Evolutionary conservation across 1,284 basidiomycete species (phyloP), one percentile per base, ranked within the genome.

Genomic region (Prillingera fragicola): DNA sequence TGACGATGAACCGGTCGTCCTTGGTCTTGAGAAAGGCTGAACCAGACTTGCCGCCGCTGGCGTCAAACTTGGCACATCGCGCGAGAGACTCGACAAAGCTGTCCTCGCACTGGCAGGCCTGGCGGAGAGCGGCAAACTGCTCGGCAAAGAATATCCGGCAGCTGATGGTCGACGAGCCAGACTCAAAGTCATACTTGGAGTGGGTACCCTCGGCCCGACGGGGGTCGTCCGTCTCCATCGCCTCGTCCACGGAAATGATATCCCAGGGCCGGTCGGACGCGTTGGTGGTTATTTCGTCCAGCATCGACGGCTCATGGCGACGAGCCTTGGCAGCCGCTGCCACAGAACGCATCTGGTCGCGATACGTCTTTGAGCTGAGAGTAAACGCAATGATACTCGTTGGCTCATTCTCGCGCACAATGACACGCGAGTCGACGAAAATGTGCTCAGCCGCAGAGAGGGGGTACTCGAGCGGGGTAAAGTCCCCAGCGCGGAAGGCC

Each of bases 1-100:
- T 99, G 36, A 95, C 89, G 55, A 99, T 92, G 74, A 98, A 94
- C 4, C 95, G 88, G 65, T 97, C 91, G 66, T 99, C 95, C 75
- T 83, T 78, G 9, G 90, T 95, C 74, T 97, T 98, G 57, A 98
- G 73, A 72, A 98, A 98, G 0, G 88, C 90, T 6, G 89, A 94
- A 10, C 94, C 94, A 2, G 89, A 94, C 69, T 98, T 98, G 27
- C 95, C 95, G 22, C 95, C 95, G 43, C 80, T 85, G 2, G 89
- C 85, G 65, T 98, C 85, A 85, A 94, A 99, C 66, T 95, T 95
- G 59, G 94, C 79, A 67, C 95, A 98, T 8, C 95, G 78, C 2
- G 94, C 84, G 6, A 99, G 75, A 1, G 87, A 92, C 65, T 96
- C 91, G 35, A 97, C 80, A 73, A 97, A 87, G 56, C 85, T 88